Conservation (phyloP, 148 eudicot genomes). For the Chenopodium quinoa region DNA sequence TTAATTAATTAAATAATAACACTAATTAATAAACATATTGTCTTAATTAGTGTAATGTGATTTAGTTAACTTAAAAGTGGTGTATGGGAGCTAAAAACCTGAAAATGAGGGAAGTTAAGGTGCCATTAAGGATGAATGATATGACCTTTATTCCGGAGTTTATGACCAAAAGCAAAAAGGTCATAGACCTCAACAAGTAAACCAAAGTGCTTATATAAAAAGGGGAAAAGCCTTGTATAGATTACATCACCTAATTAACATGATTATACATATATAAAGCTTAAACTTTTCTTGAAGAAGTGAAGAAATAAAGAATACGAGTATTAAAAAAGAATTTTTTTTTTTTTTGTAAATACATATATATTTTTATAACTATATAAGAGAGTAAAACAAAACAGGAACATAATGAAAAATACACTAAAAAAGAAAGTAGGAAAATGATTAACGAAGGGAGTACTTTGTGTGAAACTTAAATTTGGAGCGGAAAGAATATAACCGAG, state of each 20-base stretch:
- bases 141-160: constrained; percentile 32
- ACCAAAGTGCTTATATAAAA: not conserved
- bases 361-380: too few relatives aligned
- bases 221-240: not conserved
- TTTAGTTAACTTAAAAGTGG: constrained; percentile 16
- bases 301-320: too few relatives aligned
- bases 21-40: not conserved
- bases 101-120: constrained; percentile 40
- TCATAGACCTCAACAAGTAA: not conserved
- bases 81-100: constrained; percentile 31
- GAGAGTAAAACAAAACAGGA: too few relatives aligned
- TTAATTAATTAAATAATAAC: not conserved
- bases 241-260: constrained; percentile 1
- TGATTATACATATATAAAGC: too few relatives aligned
- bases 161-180: constrained; percentile 19
- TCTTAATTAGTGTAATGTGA: not conserved
- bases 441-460: too few relatives aligned
- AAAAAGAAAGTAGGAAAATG: too few relatives aligned
- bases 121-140: constrained; percentile 37
- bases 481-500: too few relatives aligned
- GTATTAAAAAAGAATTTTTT: too few relatives aligned
- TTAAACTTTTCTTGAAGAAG: too few relatives aligned
- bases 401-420: too few relatives aligned
- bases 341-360: too few relatives aligned
- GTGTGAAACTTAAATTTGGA: too few relatives aligned